Conservation (phyloP, 1,139 yeast genomes). For the Torulaspora pretoriensis region DNA sequence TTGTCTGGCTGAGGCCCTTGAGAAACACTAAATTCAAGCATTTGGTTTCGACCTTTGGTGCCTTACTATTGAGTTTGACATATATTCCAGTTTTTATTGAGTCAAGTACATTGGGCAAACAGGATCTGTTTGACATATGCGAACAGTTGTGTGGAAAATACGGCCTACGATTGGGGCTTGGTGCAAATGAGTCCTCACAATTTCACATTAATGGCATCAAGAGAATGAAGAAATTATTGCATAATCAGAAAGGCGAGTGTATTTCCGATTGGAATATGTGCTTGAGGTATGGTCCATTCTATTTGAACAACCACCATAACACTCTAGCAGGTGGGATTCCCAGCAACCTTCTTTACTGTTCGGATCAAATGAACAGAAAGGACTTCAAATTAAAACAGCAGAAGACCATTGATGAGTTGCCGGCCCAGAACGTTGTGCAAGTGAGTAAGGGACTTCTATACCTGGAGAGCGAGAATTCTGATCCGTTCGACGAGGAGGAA, state of each 20-base stretch:
- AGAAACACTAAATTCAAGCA: slow-evolving; percentile 26
- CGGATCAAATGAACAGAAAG: slow-evolving; percentile 14
- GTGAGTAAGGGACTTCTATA: slow-evolving; percentile 25
- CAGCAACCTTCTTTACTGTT: slow-evolving; percentile 19
- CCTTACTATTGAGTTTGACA: slow-evolving; percentile 23
- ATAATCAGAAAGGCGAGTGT: slow-evolving; percentile 23
- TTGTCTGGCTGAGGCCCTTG: slow-evolving; percentile 32
- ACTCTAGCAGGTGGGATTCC: slow-evolving; percentile 24
- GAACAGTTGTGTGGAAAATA: slow-evolving; percentile 26
- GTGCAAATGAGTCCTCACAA: slow-evolving; percentile 20
- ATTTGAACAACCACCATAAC: slow-evolving; percentile 20
- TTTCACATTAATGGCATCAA: slow-evolving; percentile 28
- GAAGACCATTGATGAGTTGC: slow-evolving; percentile 21
- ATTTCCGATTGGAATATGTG: slow-evolving; percentile 30
- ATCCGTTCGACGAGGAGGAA: slow-evolving; percentile 9
- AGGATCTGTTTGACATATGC: slow-evolving; percentile 32
- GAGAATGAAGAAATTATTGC: slow-evolving; percentile 20
- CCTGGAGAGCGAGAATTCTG: slow-evolving; percentile 24
- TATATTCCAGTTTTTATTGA: slow-evolving; percentile 33
- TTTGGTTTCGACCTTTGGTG: slow-evolving; percentile 20
- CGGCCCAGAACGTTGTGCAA: slow-evolving; percentile 25
- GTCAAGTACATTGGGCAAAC: slow-evolving; percentile 29
- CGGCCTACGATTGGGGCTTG: slow-evolving; percentile 30
- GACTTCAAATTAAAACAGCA: slow-evolving; percentile 23
- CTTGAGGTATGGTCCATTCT: slow-evolving; percentile 20